These are phyloP conservation scores for Hymenoscyphus fraxineus DNA, from an alignment of 2,329 filamentous ascomycete species.

Conservation along the genomic window DNA sequence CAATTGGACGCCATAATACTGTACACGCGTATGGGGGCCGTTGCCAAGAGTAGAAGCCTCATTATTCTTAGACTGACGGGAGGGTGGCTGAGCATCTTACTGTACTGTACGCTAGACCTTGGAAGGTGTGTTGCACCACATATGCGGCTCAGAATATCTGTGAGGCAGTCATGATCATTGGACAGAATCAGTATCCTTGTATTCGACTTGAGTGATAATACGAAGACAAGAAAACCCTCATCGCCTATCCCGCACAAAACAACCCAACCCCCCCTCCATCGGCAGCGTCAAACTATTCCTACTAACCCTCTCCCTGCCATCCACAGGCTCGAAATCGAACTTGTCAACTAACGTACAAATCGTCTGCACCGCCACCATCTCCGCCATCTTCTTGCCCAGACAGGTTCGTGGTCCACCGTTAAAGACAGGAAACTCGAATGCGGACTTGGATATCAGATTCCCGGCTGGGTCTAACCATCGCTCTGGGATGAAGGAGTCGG, in stretches of 20 bases:
- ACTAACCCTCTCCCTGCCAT: slow-evolving; percentile 47
- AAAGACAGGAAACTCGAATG: slow-evolving; percentile 60
- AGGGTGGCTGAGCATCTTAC: no score
- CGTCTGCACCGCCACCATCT: slow-evolving; percentile 54
- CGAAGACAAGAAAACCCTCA: neutral
- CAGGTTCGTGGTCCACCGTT: slow-evolving; percentile 60
- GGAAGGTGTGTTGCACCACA: no score
- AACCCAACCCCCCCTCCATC: slow-evolving; percentile 58
- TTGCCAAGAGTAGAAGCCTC: no score
- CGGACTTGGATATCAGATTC: slow-evolving; percentile 42
- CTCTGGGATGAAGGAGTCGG: slow-evolving; percentile 52
- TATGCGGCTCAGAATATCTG: no score
- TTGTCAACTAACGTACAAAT: slow-evolving; percentile 46
- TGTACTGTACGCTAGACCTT: no score
- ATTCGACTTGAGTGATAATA: no score
- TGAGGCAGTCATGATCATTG: no score
- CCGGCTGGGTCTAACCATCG: slow-evolving; percentile 48
- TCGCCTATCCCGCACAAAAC: slow-evolving; percentile 15
- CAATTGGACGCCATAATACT: no score
- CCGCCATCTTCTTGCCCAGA: slow-evolving; percentile 62
- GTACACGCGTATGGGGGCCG: no score
- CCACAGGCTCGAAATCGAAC: slow-evolving; percentile 49
- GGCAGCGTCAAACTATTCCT: slow-evolving; percentile 61
- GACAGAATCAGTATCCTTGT: no score
- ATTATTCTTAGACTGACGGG: no score